phyloP scores from a whole-genome alignment of 441 rosid genomes.

The Brassica hybrid region DNA sequence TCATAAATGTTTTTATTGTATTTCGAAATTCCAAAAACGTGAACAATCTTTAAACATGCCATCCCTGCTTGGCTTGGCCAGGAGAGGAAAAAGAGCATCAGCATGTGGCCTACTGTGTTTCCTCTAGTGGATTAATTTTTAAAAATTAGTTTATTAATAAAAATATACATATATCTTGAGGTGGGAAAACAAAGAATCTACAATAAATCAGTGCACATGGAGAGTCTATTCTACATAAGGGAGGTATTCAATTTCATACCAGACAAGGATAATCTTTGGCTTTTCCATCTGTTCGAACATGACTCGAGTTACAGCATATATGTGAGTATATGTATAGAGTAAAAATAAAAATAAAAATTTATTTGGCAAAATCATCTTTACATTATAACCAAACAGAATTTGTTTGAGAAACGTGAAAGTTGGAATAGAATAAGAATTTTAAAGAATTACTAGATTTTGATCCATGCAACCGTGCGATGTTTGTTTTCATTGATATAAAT shows the following conservation, averaged over 20 bases:
- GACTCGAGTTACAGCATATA: conserved; percentile 33
- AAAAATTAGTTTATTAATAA: neutral
- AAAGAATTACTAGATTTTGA: too few species aligned
- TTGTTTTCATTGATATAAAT: too few species aligned
- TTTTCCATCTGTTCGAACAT: conserved; percentile 38
- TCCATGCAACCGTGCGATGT: too few species aligned
- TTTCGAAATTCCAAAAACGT: conserved; percentile 26
- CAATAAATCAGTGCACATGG: conserved; percentile 50
- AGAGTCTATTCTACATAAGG: conserved; percentile 40
- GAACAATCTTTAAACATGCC: conserved; percentile 42
- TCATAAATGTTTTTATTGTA: conserved; percentile 1
- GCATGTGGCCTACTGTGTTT: conserved; percentile 42
- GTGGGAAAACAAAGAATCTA: conserved; percentile 45
- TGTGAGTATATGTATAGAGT: conserved; percentile 14
- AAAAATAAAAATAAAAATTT: neutral
- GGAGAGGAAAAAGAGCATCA: conserved; percentile 44
- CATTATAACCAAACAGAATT: neutral
- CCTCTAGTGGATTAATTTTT: conserved; percentile 30
- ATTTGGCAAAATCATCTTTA: neutral
- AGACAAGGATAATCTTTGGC: conserved; percentile 42
- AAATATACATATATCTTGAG: conserved; percentile 9
- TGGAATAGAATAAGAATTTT: conserved; percentile 19
- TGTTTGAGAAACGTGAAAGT: conserved; percentile 24
- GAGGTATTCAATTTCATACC: conserved; percentile 45
- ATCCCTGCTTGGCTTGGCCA: conserved; percentile 45